A percentile compares a stretch with the other conserved stretches of the same genome.
Evolutionary conservation across 169 alveolate genomes (phyloP).

Genomic region (Toxoplasma gondii): DNA sequence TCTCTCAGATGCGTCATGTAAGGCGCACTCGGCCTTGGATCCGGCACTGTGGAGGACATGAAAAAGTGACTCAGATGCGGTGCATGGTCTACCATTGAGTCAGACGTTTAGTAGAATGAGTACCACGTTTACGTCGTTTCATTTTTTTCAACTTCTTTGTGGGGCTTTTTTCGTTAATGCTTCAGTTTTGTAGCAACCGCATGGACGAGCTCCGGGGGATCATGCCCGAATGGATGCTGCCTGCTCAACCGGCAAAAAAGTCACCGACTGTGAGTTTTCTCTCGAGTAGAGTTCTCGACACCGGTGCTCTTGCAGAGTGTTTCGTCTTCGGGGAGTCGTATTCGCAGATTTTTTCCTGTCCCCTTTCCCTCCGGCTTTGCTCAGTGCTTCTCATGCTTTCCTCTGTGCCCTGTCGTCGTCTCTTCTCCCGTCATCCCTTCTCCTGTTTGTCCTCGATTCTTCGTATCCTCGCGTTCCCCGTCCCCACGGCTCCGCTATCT

Average conservation of each 20-base stretch:
- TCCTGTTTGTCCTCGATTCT: neutral
- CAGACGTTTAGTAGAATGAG: too few species aligned
- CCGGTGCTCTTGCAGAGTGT: neutral
- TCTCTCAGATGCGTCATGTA: too few species aligned
- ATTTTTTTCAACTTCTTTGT: neutral
- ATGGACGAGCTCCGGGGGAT: conserved; percentile 52
- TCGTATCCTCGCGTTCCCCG: neutral
- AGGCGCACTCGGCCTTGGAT: too few species aligned
- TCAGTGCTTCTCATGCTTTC: too few species aligned
- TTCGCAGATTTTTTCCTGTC: neutral
- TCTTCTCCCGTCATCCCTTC: neutral
- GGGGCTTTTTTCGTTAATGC: neutral
- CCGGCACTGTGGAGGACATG: too few species aligned
- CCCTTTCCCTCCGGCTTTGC: neutral
- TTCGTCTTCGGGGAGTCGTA: neutral
- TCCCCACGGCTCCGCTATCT: neutral
- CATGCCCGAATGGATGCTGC: conserved; percentile 65
- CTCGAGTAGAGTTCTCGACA: too few species aligned
- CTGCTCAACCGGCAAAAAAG: conserved; percentile 55
- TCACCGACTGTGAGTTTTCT: conserved; percentile 56
- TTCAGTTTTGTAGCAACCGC: conserved; percentile 65
- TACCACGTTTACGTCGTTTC: neutral
- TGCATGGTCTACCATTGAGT: too few species aligned
- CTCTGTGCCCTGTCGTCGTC: neutral
- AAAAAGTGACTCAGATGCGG: too few species aligned